A percentile compares a stretch with the other conserved stretches of the same genome.
Conservation (phyloP, 176 grass and related monocot species). For the Oryza brachyantha region DNA sequence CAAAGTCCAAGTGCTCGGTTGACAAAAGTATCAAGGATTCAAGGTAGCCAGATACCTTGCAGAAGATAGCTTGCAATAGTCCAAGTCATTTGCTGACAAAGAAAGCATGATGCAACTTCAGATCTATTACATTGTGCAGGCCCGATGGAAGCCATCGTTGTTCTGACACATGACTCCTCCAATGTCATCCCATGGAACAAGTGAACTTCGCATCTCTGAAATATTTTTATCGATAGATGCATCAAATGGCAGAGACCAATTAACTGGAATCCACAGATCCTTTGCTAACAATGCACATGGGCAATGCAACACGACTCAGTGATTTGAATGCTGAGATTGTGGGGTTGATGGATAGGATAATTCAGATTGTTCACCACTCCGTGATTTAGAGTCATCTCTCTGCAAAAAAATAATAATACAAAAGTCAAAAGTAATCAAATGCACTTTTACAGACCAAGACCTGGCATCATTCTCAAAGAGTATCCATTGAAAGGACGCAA, state of each 20-base stretch:
- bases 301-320: constrained; percentile 17
- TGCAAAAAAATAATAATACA: constrained; percentile 24
- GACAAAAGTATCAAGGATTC: background rate
- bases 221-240: background rate
- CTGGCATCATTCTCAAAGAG: background rate
- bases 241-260: background rate
- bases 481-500: background rate
- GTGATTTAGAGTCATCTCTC: constrained; percentile 48
- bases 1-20: background rate
- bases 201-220: background rate
- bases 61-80: background rate
- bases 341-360: constrained; percentile 52
- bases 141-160: background rate
- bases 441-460: background rate
- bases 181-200: background rate
- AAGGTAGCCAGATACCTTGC: background rate
- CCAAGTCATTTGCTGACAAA: background rate
- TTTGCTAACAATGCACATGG: background rate
- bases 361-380: constrained; percentile 46
- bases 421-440: background rate
- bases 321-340: constrained; percentile 40
- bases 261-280: background rate
- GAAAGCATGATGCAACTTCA: background rate
- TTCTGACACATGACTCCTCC: background rate
- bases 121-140: background rate